phyloP scores from a whole-genome alignment of 768 basidiomycete genomes.

The Lactifluus subvellereus region DNA sequence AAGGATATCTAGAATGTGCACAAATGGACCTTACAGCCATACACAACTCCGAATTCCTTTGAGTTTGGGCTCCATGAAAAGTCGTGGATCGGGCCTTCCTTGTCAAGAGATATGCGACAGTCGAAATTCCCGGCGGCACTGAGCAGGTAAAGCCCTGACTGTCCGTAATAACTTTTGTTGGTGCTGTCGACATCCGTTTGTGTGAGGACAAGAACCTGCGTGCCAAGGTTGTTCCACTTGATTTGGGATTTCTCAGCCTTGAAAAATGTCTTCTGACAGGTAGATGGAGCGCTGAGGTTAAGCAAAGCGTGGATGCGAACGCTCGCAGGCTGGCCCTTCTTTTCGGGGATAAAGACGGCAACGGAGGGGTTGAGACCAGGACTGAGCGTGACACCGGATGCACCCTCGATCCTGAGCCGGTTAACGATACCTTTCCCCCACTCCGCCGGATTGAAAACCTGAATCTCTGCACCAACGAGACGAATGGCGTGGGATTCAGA shows the following conservation, averaged over 20 bases:
- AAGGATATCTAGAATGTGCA: not conserved
- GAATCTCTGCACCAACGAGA: conserved; percentile 74
- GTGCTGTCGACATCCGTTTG: conserved; percentile 97
- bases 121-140: conserved; percentile 92
- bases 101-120: conserved; percentile 81
- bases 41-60: conserved; percentile 94
- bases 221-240: conserved; percentile 96
- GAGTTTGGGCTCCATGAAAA: conserved; percentile 95
- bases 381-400: conserved; percentile 69
- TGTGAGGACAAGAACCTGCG: conserved; percentile 84
- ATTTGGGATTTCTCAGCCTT: conserved; percentile 90
- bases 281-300: conserved; percentile 55
- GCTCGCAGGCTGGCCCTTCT: conserved; percentile 90
- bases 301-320: conserved; percentile 79
- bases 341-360: conserved; percentile 92
- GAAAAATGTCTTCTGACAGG: conserved; percentile 88
- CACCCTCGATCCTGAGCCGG: conserved; percentile 78
- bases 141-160: conserved; percentile 90
- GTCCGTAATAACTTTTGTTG: conserved; percentile 97
- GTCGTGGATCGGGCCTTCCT: conserved; percentile 97
- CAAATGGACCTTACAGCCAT: conserved; percentile 72
- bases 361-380: conserved; percentile 82
- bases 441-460: conserved; percentile 75
- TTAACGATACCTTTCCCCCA: conserved; percentile 76
- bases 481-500: conserved; percentile 84